phyloP scores from a whole-genome alignment of 176 grass and related monocot species.

The Metroxylon sagu region DNA sequence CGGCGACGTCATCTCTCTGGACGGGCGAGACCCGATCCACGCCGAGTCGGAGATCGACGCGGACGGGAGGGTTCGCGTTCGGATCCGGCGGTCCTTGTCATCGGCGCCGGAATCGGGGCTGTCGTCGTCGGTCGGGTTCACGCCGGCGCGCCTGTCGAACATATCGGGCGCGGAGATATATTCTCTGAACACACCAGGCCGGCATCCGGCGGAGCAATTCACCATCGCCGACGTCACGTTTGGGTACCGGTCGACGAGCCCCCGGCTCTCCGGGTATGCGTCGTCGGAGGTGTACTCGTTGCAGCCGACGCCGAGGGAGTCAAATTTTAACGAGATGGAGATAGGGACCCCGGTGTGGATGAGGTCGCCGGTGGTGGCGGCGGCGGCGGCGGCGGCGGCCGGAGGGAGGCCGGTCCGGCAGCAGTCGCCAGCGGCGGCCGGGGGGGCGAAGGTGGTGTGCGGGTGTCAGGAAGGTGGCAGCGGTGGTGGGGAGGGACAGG shows the following conservation, averaged over 20 bases:
- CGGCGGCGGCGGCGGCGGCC: neutral
- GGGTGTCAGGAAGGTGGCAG: no score
- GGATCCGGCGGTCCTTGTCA: slow-evolving; percentile 13
- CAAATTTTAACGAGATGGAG: slow-evolving; percentile 21
- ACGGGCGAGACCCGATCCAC: slow-evolving; percentile 14
- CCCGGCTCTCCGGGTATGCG: slow-evolving; percentile 2
- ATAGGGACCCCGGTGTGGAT: slow-evolving; percentile 5
- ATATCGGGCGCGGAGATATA: slow-evolving; percentile 20
- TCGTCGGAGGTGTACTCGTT: slow-evolving; percentile 21
- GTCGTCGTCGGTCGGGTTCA: slow-evolving; percentile 12
- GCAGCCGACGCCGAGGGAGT: slow-evolving; percentile 20
- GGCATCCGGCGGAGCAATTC: neutral
- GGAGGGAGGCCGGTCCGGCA: neutral
- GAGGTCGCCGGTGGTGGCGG: neutral
- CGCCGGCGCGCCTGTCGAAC: slow-evolving; percentile 15
- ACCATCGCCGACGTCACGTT: no score
- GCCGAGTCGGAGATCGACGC: slow-evolving; percentile 27
- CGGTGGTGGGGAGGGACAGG: slow-evolving; percentile 8
- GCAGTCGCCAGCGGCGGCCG: neutral
- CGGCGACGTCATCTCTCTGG: slow-evolving; percentile 22
- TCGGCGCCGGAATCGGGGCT: slow-evolving; percentile 1
- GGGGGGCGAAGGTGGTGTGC: neutral
- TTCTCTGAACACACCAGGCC: slow-evolving; percentile 8
- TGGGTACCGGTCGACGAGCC: neutral
- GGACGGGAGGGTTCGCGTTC: slow-evolving; percentile 11